Base-by-base conservation (phyloP, 495 filamentous ascomycete genomes). In the Aspergillus cristatus region DNA sequence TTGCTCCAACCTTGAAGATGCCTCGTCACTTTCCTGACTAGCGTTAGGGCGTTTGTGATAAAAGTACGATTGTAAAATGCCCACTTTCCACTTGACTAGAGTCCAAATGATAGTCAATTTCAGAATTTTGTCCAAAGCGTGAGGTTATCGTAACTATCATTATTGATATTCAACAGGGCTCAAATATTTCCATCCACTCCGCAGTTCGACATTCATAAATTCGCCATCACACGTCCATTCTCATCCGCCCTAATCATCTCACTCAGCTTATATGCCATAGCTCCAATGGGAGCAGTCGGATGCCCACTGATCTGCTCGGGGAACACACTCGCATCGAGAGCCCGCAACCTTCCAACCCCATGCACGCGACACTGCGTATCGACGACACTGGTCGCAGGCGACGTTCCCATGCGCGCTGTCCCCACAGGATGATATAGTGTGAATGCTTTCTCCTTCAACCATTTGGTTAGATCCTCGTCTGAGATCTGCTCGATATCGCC, bases 291-390 rank as follows among this genome's bases (percentile, higher is more conserved):
- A 2, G 50, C 50, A 12, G 38, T 46, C 0, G 46, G 46, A 34
- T 53, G 50, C 12, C 50, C 50, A 34, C 50, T 53, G 14, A 50
- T 37, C 32, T 53, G 50, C 30, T 50, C 46, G 11, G 51, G 54
- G 37, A 56, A 53, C 13, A 56, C 38, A 34, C 50, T 50, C 6
- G 50, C 53, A 41, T 56, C 53, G 30, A 74, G 67, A 25, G 72
- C 60, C 4, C 71, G 57, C n/a, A 76, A 54, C 11, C 56, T 57
- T 10, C 57, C 45, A 15, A 74, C 54, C 7, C 68, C 72, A 41
- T 68, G 63, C 16, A 76, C 70, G 35, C 55, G 60, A 26, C 72
- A 64, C 38, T 67, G 45, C 33, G 50, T 35, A 44, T 75, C 68
- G 20, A 76, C 71, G 1, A 72, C 70, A 14, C 68, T 54, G 1